These are phyloP conservation scores for Sordariomycetes sp. DNA, from an alignment of 2,329 filamentous ascomycete species.

Conservation along the genomic window DNA sequence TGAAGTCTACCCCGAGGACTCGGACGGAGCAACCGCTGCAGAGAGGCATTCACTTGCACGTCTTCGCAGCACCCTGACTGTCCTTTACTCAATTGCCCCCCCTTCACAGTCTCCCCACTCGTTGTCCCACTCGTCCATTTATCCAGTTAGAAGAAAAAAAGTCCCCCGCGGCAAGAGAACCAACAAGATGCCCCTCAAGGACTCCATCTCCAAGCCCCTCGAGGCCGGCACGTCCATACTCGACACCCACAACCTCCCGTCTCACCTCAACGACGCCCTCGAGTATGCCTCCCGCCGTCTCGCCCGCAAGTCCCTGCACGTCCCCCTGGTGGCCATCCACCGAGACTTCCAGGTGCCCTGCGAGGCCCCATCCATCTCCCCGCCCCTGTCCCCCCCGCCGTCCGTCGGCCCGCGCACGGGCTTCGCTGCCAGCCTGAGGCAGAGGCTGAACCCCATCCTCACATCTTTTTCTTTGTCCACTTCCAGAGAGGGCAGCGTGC, in stretches of 20 bases:
- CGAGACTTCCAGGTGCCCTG: conserved; percentile 45
- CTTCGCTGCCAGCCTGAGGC: conserved; percentile 20
- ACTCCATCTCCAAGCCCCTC: conserved; percentile 49
- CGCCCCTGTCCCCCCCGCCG: conserved; percentile 7
- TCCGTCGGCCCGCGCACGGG: not conserved
- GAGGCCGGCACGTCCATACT: conserved; percentile 52
- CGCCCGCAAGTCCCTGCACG: conserved; percentile 40
- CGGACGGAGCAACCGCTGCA: not conserved
- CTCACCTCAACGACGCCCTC: conserved; percentile 41
- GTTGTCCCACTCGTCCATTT: not conserved
- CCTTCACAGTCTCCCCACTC: not conserved
- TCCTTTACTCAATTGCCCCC: not conserved
- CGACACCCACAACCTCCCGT: conserved; percentile 45
- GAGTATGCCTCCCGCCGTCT: conserved; percentile 48
- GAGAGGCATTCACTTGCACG: conserved; percentile 5
- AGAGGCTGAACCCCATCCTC: conserved; percentile 6
- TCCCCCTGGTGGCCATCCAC: conserved; percentile 47
- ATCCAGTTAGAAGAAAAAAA: too few relatives aligned
- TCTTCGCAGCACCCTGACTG: not conserved
- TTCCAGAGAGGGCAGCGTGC: not conserved
- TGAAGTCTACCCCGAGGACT: not conserved
- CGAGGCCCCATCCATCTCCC: conserved; percentile 13
- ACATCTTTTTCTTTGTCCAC: not conserved
- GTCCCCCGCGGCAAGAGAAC: not conserved
- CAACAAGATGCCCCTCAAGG: conserved; percentile 35